Evolutionary conservation across 805 yeast species (phyloP), one percentile per base, ranked within the genome.

Genomic region (Limtongia smithiae): DNA sequence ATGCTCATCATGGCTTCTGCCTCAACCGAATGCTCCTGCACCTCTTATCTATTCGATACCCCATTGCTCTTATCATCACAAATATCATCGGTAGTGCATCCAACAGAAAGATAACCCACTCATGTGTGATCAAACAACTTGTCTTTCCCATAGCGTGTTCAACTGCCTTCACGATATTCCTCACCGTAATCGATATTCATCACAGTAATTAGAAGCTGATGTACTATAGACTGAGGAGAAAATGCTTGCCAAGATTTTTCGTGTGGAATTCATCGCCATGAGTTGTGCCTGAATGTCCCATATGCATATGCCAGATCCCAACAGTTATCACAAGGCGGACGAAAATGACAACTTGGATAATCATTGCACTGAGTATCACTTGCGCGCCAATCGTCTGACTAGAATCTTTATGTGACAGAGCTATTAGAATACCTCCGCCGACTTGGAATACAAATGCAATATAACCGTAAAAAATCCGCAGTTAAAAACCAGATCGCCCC

Each of bases 291-390:
- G 20, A n/a, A 20, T 9, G 11, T 4, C 21, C 14, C 20, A 46
- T 9, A 11, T 46, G 43, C 7, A 12, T 11, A 54, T 38, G 34
- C 50, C 64, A 59, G 24, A 41, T 9, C 25, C 49, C 18, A 44
- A 59, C 60, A 21, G 59, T 53, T 15, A 59, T 30, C 12, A 63
- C 52, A 38, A 69, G 69, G 21, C 63, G 20, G 2, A 60, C 65
- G 46, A 69, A 65, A 39, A 65, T 63, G 2, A 50, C 56, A 20
- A 68, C 49, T 50, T 68, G 71, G 8, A 69, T 54, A 41, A 59
- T 54, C 21, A 69, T 47, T 21, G 71, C 72, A 14, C 54, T 66
- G 15, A 64, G 50, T 20, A 63, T 57, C 9, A 69, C 31, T 6
- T 53, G 34, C 18, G 50, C 39, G 22, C 70, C 71, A 21, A 24